phyloP scores from a whole-genome alignment of 805 yeast species.

The Kuraishia floccosa region DNA sequence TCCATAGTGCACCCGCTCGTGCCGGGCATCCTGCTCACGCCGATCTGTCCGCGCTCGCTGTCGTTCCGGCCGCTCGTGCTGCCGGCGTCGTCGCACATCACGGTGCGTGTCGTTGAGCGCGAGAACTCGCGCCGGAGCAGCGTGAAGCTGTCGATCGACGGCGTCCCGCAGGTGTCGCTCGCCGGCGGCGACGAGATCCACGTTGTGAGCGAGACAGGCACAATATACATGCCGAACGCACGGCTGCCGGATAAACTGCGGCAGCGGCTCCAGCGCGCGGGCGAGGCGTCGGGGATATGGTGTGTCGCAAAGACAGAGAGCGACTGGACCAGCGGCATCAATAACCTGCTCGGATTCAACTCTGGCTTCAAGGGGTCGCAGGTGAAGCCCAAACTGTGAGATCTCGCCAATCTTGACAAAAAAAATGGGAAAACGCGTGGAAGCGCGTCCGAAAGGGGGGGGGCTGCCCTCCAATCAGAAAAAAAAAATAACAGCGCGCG shows the following conservation, averaged over 20 bases:
- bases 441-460: no score
- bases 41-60: slow-evolving; percentile 84
- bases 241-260: slow-evolving; percentile 23
- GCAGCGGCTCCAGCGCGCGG: not conserved
- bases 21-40: slow-evolving; percentile 72
- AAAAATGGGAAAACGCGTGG: no score
- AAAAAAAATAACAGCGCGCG: no score
- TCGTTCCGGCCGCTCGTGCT: slow-evolving; percentile 83
- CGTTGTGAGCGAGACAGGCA: slow-evolving; percentile 54
- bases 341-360: slow-evolving; percentile 82
- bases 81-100: slow-evolving; percentile 69
- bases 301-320: slow-evolving; percentile 75
- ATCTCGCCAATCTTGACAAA: no score
- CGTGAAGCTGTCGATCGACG: slow-evolving; percentile 71
- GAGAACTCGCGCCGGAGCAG: slow-evolving; percentile 19
- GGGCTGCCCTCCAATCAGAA: no score
- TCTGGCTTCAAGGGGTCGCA: slow-evolving; percentile 62
- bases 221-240: slow-evolving; percentile 41
- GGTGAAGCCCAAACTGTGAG: no score
- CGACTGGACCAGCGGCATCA: slow-evolving; percentile 90
- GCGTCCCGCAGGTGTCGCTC: slow-evolving; percentile 62
- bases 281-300: slow-evolving; percentile 55
- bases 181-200: slow-evolving; percentile 72
- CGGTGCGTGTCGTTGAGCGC: slow-evolving; percentile 44
- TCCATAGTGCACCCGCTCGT: slow-evolving; percentile 86